These are phyloP conservation scores for Phytophthora aleatoria DNA, from an alignment of 352 stramenopile genomes.

Conservation along the genomic window DNA sequence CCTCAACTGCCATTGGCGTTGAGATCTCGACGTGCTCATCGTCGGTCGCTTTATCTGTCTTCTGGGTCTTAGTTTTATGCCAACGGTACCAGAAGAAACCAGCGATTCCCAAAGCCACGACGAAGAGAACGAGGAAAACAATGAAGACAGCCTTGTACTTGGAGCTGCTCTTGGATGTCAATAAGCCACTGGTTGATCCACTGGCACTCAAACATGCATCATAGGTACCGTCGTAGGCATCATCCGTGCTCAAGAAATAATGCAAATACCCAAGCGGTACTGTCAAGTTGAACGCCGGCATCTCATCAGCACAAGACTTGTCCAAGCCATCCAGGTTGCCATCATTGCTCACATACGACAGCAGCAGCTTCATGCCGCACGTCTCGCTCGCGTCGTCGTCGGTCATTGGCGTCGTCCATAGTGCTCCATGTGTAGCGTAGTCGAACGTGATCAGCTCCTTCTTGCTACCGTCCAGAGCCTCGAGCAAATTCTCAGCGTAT, in stretches of 20 bases:
- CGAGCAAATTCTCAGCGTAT: slow-evolving; percentile 45
- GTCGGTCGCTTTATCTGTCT: background rate
- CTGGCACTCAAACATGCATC: slow-evolving; percentile 22
- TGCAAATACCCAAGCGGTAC: slow-evolving; percentile 20
- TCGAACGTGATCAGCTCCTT: slow-evolving; percentile 58
- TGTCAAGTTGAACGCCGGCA: slow-evolving; percentile 41
- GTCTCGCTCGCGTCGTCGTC: slow-evolving; percentile 27
- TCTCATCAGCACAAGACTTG: slow-evolving; percentile 44
- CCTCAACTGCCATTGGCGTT: background rate
- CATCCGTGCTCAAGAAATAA: slow-evolving; percentile 40
- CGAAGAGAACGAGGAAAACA: slow-evolving; percentile 50
- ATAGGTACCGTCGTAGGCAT: slow-evolving; percentile 49
- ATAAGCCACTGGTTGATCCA: background rate
- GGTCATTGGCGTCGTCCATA: slow-evolving; percentile 39
- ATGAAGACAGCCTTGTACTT: slow-evolving; percentile 54
- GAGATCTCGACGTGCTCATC: slow-evolving; percentile 6
- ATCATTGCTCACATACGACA: slow-evolving; percentile 45
- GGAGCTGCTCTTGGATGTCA: background rate
- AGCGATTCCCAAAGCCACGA: slow-evolving; percentile 28
- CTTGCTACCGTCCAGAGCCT: slow-evolving; percentile 31
- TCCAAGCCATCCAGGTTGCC: slow-evolving; percentile 46
- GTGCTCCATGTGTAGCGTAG: slow-evolving; percentile 41
- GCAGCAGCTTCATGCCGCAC: slow-evolving; percentile 53
- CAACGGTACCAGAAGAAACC: slow-evolving; percentile 38
- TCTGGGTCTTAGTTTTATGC: slow-evolving; percentile 19